Conservation (phyloP, 2,329 filamentous ascomycete species). For the Phialocephala subalpina region DNA sequence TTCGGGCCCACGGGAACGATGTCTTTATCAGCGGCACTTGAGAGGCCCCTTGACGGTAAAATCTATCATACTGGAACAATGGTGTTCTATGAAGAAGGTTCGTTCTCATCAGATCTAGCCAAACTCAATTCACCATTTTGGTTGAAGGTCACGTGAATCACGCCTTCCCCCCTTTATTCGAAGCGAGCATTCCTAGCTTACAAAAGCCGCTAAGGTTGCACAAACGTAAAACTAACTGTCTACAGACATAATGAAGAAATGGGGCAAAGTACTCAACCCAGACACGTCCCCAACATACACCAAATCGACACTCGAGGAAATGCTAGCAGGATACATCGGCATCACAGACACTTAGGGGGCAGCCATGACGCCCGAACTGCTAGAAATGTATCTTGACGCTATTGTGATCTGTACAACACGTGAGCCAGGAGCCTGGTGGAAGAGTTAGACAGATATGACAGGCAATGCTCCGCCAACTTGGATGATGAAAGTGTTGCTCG, state of each 20-base stretch:
- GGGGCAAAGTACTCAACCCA: not conserved
- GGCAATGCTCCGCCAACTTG: not conserved
- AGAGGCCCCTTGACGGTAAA: conserved; percentile 20
- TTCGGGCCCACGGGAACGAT: conserved; percentile 16
- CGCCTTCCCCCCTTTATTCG: too few relatives aligned
- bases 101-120: not conserved
- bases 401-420: conserved; percentile 43
- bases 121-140: too few relatives aligned
- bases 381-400: conserved; percentile 41
- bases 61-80: conserved; percentile 17
- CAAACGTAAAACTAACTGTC: not conserved
- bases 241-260: not conserved
- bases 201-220: too few relatives aligned
- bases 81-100: conserved; percentile 14
- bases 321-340: conserved; percentile 37
- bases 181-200: too few relatives aligned
- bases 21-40: conserved; percentile 20
- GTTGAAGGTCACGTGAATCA: too few relatives aligned
- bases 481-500: conserved; percentile 10
- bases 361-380: conserved; percentile 40
- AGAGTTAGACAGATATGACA: conserved; percentile 34
- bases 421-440: conserved; percentile 40
- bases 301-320: not conserved
- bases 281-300: not conserved
- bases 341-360: conserved; percentile 38